Percentiles rank a stretch among this genome's conserved stretches.
phyloP scores from a whole-genome alignment of 164 flowering plant species.

The Chimonanthus praecox region DNA sequence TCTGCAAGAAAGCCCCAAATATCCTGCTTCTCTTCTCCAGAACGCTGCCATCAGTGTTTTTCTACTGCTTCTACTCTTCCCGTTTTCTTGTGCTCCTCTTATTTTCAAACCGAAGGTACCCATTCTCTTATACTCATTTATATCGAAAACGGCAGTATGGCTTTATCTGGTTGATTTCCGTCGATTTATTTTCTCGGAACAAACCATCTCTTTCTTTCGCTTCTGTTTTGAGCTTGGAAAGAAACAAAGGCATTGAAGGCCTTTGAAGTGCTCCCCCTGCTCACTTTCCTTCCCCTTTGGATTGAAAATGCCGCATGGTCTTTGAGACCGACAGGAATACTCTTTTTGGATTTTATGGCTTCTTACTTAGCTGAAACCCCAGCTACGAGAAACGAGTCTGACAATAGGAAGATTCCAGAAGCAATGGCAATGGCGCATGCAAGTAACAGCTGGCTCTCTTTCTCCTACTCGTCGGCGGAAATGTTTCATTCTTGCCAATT shows the following conservation, averaged over 20 bases:
- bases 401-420: not conserved
- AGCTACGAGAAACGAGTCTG: not conserved
- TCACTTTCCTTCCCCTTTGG: not conserved
- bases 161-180: too few species aligned
- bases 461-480: constrained; percentile 64
- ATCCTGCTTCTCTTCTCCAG: not conserved
- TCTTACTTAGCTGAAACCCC: not conserved
- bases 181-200: too few species aligned
- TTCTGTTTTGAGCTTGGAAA: too few species aligned
- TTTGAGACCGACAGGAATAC: not conserved
- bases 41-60: too few species aligned
- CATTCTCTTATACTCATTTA: too few species aligned
- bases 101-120: not conserved
- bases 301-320: not conserved
- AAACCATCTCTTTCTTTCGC: too few species aligned
- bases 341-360: not conserved
- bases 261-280: not conserved
- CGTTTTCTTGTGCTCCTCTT: not conserved
- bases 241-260: not conserved
- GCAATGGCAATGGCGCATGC: constrained; percentile 44
- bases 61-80: too few species aligned
- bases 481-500: constrained; percentile 40
- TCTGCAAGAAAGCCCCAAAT: not conserved
- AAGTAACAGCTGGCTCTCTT: constrained; percentile 63
- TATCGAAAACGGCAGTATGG: too few species aligned